These are phyloP conservation scores for Ceratobasidium sp. DNA, from an alignment of 1,284 basidiomycete genomes.

Conservation along the genomic window DNA sequence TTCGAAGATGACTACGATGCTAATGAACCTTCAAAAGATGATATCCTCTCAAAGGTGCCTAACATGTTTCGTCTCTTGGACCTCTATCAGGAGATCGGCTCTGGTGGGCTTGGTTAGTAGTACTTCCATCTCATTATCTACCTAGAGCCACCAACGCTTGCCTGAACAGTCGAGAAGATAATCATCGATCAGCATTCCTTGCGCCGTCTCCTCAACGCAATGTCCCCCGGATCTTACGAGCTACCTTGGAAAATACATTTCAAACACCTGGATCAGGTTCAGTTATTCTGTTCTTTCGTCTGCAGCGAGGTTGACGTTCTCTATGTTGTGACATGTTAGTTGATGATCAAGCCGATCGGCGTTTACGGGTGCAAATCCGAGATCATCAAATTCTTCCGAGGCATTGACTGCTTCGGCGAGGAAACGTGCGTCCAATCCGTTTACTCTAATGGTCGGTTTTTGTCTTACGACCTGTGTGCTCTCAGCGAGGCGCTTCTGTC, in stretches of 20 bases:
- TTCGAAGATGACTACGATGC: neutral
- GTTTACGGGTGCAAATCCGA: conserved; percentile 69
- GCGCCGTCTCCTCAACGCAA: conserved; percentile 28
- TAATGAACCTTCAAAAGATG: conserved; percentile 67
- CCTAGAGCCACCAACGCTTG: no score
- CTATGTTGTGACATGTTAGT: conserved; percentile 51
- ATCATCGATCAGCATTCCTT: conserved; percentile 42
- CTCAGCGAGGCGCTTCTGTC: no score
- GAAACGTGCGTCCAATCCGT: conserved; percentile 8
- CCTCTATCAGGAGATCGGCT: conserved; percentile 48
- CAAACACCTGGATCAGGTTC: conserved; percentile 25
- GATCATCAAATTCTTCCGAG: conserved; percentile 64
- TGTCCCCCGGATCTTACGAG: conserved; percentile 35
- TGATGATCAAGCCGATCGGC: conserved; percentile 66
- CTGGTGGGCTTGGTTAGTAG: conserved; percentile 45
- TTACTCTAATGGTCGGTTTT: no score
- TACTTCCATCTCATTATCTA: neutral
- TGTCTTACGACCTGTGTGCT: no score
- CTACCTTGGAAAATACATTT: conserved; percentile 21
- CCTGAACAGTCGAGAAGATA: conserved; percentile 41
- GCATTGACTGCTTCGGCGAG: neutral
- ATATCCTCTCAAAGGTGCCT: conserved; percentile 31
- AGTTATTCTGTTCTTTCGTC: neutral
- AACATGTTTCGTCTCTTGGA: conserved; percentile 48
- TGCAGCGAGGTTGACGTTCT: no score